Evolutionary conservation across 2,329 filamentous ascomycete species (phyloP), one percentile per base, ranked within the genome.

Genomic region (Ceratocystis smalleyi): DNA sequence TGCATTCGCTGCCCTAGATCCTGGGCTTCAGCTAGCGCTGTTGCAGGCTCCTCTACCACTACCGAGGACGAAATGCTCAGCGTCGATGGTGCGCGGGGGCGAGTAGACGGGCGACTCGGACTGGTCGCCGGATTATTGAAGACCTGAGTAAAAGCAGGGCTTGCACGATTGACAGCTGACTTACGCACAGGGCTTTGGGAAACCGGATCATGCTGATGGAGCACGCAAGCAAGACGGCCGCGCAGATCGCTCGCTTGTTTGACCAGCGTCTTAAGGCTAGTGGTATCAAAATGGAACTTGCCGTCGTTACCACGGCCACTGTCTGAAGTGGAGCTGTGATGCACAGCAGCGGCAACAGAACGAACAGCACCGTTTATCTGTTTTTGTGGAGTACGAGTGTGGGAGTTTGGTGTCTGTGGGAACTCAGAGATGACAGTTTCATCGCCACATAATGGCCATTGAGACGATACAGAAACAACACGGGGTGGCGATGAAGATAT

Each of bases 231-330:
- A 24, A 87, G 73, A 3, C 76, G 75, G 68, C 85, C 82, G 32
- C 81, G 79, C 43, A 87, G 73, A 64, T 81, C 80, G 32, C 81
- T 78, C 1, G 84, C 84, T 66, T 83, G 78, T 70, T 82, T 83
- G 45, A 87, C 84, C 63, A 87, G 74, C 69, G 83, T 81, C 69
- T 82, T 83, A n/a, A 87, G 76, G 71, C 82, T 86, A 68, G 85
- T 85, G 4, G 84, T 86, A 70, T 86, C 84, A 68, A 87, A 87
- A 66, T 85, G 84, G 69, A 86, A 79, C 73, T 80, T 80, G 66
- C 78, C 77, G 61, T 77, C 71, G 65, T 15, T 72, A 19, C 71
- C 68, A 19, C 62, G 65, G 43, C 65, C 65, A 35, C 61, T 59
- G 8, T 79, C 74, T 1, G 77, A 72, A 1, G 74, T 74, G 5